A percentile compares a stretch with the other conserved stretches of the same genome.
These are phyloP conservation scores for Suillus spraguei DNA, from an alignment of 768 basidiomycete genomes.

Conservation along the genomic window DNA sequence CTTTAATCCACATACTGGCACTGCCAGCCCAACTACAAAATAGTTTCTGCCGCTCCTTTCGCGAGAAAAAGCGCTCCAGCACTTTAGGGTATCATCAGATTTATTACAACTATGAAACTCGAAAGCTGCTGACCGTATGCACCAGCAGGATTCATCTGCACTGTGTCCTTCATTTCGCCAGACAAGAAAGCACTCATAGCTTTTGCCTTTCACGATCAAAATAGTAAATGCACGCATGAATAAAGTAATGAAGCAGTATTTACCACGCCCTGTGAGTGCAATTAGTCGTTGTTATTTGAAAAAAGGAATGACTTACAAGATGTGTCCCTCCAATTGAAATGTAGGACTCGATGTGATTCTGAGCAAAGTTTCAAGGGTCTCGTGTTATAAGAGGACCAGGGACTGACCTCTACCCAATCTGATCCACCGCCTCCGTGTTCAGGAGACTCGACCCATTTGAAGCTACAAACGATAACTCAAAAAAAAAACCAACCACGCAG, in stretches of 20 bases:
- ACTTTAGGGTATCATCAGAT: conserved; percentile 42
- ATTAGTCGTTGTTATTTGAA: conserved; percentile 7
- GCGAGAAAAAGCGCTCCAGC: conserved; percentile 86
- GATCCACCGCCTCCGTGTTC: conserved; percentile 79
- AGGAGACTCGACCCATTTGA: conserved; percentile 97
- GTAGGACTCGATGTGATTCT: conserved; percentile 86
- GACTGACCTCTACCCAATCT: conserved; percentile 85
- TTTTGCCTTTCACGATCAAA: conserved; percentile 64
- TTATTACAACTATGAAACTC: background rate
- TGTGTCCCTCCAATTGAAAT: conserved; percentile 87
- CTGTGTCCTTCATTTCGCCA: conserved; percentile 95
- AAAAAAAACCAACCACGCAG: conserved; percentile 8
- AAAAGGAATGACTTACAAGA: conserved; percentile 50
- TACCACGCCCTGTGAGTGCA: conserved; percentile 66
- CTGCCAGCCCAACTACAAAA: conserved; percentile 97
- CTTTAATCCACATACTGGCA: conserved; percentile 94
- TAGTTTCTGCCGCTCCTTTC: conserved; percentile 83
- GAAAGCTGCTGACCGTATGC: conserved; percentile 56
- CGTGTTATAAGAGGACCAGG: background rate
- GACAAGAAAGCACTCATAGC: conserved; percentile 95
- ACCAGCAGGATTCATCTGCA: conserved; percentile 81
- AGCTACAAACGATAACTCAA: conserved; percentile 42
- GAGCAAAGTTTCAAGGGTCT: background rate
- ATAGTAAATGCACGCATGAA: background rate
- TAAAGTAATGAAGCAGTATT: conserved; percentile 24